Evolutionary conservation across 2,329 filamentous ascomycete genomes (phyloP).

Genomic region (Arthrobotrys pseudoclavata): DNA sequence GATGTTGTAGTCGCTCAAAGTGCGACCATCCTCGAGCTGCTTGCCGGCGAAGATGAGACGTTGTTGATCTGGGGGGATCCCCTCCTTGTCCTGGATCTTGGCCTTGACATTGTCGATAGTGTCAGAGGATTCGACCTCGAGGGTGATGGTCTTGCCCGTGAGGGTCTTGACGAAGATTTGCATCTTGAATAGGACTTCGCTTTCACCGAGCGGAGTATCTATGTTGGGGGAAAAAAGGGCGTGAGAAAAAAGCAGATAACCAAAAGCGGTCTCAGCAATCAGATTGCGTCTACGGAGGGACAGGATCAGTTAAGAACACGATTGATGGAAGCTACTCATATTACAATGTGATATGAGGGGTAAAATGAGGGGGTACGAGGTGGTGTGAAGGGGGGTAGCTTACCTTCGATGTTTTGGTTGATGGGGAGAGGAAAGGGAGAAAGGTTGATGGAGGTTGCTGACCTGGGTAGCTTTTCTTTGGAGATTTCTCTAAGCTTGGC

Average conservation of each 20-base stretch:
- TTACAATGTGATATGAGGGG: not conserved
- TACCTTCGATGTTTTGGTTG: constrained; percentile 60
- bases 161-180: constrained; percentile 88
- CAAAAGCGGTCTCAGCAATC: constrained; percentile 60
- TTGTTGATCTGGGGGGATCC: constrained; percentile 97
- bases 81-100: constrained; percentile 98
- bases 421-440: constrained; percentile 21
- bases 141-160: constrained; percentile 79
- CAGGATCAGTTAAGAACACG: constrained; percentile 13
- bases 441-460: constrained; percentile 18
- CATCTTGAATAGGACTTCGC: constrained; percentile 68
- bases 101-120: constrained; percentile 97
- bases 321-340: constrained; percentile 1
- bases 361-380: not conserved
- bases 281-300: constrained; percentile 56
- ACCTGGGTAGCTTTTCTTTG: not conserved
- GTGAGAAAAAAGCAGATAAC: constrained; percentile 53
- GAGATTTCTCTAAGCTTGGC: constrained; percentile 52
- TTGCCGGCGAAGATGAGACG: constrained; percentile 96
- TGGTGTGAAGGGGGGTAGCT: constrained; percentile 20
- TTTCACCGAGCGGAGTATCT: constrained; percentile 59
- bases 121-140: constrained; percentile 73
- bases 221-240: constrained; percentile 17
- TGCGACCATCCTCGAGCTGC: constrained; percentile 92
- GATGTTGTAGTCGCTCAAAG: constrained; percentile 86